These are phyloP conservation scores for Trichoderma semiorbis DNA, from an alignment of 2,329 filamentous ascomycete genomes.

Conservation along the genomic window DNA sequence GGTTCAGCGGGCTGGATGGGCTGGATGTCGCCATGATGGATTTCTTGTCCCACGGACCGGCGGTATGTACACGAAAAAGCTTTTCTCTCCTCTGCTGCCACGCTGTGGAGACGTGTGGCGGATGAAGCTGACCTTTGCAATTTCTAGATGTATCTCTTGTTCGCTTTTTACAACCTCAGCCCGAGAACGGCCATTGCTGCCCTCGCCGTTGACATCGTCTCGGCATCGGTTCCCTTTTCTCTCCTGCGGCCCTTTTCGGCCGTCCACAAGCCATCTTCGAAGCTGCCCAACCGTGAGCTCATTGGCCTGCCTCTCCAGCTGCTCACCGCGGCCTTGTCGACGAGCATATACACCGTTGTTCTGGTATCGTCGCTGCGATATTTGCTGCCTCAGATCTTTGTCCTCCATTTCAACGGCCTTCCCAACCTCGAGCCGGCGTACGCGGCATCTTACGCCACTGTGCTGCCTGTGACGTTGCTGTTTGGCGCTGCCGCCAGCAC, in stretches of 20 bases:
- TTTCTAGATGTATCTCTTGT: slow-evolving; percentile 65
- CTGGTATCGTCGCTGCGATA: slow-evolving; percentile 67
- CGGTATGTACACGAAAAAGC: slow-evolving; percentile 38
- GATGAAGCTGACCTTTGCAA: slow-evolving; percentile 8
- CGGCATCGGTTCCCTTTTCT: slow-evolving; percentile 69
- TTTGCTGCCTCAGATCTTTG: slow-evolving; percentile 68
- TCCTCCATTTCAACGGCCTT: slow-evolving; percentile 71
- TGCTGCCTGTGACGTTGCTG: slow-evolving; percentile 55
- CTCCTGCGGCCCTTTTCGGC: slow-evolving; percentile 66
- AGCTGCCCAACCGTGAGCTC: slow-evolving; percentile 60
- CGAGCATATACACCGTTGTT: slow-evolving; percentile 70
- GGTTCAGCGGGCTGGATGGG: slow-evolving; percentile 72
- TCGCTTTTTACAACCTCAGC: slow-evolving; percentile 71
- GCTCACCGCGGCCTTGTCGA: slow-evolving; percentile 65
- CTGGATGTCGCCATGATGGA: slow-evolving; percentile 64
- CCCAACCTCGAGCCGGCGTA: slow-evolving; percentile 66
- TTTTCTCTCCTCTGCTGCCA: neutral
- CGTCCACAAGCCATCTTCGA: slow-evolving; percentile 54
- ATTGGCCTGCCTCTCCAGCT: slow-evolving; percentile 60
- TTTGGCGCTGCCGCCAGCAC: slow-evolving; percentile 68
- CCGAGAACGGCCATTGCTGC: slow-evolving; percentile 57
- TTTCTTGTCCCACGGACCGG: slow-evolving; percentile 70
- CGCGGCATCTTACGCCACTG: slow-evolving; percentile 55
- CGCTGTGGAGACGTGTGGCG: neutral
- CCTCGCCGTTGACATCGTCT: slow-evolving; percentile 64